Evolutionary conservation across 2,329 filamentous ascomycete species (phyloP).

Genomic region (Thermoascus crustaceus): DNA sequence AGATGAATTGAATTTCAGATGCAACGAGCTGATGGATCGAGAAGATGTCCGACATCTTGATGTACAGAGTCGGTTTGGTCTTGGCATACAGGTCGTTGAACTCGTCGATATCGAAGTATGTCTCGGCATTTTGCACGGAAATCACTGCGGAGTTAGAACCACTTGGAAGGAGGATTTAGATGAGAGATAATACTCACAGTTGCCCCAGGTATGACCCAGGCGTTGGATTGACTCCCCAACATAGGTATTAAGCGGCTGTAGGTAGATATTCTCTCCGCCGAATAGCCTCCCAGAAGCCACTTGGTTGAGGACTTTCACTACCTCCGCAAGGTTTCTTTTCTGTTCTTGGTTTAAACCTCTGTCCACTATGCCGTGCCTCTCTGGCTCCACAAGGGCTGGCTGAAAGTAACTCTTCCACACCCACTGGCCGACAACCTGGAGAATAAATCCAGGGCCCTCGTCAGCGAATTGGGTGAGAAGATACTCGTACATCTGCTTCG

Average conservation of each 20-base stretch:
- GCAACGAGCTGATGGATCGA: constrained; percentile 86
- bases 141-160: constrained; percentile 53
- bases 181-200: constrained; percentile 38
- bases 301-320: constrained; percentile 85
- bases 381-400: constrained; percentile 78
- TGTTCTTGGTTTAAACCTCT: constrained; percentile 81
- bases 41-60: constrained; percentile 97
- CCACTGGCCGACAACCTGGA: constrained; percentile 84
- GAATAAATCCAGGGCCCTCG: constrained; percentile 66
- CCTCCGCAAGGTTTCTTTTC: constrained; percentile 83
- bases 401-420: constrained; percentile 91
- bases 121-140: constrained; percentile 75
- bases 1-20: constrained; percentile 67
- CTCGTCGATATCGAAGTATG: constrained; percentile 95
- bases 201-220: constrained; percentile 64
- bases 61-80: constrained; percentile 95
- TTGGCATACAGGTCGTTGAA: constrained; percentile 97
- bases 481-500: constrained; percentile 74
- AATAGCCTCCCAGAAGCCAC: constrained; percentile 83
- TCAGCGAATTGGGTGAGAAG: constrained; percentile 69
- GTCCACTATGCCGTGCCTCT: constrained; percentile 88
- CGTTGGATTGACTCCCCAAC: constrained; percentile 76
- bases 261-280: constrained; percentile 87
- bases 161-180: not conserved
- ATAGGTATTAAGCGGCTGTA: constrained; percentile 91